Conservation (phyloP, 768 basidiomycete genomes). For the Termitomyces sp. region DNA sequence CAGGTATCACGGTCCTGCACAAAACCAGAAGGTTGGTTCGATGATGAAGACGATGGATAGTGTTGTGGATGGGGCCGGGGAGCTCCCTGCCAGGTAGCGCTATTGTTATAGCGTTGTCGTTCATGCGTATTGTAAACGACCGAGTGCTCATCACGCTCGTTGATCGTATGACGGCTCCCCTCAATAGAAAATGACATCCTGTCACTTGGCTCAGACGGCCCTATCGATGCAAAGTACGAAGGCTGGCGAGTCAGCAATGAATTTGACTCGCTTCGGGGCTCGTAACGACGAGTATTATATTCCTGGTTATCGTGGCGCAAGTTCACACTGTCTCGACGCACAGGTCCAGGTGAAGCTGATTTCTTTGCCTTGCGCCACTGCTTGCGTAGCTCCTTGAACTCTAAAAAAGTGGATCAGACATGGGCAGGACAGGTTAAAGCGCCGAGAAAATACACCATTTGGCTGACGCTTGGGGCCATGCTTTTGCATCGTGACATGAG, state of each 20-base stretch:
- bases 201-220: conserved; percentile 21
- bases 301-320: conserved; percentile 25
- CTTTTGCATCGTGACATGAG: conserved; percentile 97
- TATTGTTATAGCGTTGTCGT: conserved; percentile 25
- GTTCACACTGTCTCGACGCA: conserved; percentile 28
- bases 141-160: conserved; percentile 25
- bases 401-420: conserved; percentile 34
- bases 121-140: conserved; percentile 16
- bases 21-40: conserved; percentile 14
- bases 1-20: conserved; percentile 19
- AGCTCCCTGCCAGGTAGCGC: conserved; percentile 29
- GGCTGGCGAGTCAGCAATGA: conserved; percentile 18
- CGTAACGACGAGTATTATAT: conserved; percentile 24
- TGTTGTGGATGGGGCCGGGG: conserved; percentile 17
- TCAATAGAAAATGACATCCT: conserved; percentile 25
- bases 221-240: conserved; percentile 19
- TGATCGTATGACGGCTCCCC: conserved; percentile 24
- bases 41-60: conserved; percentile 23
- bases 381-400: conserved; percentile 97
- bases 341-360: conserved; percentile 35
- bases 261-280: conserved; percentile 15
- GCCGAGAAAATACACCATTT: conserved; percentile 41
- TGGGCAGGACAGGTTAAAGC: conserved; percentile 2
- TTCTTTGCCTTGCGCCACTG: conserved; percentile 95
- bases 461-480: conserved; percentile 90